Percentiles rank a stretch among this genome's conserved stretches.
These are phyloP conservation scores for Annulohypoxylon truncatum DNA, from an alignment of 2,329 filamentous ascomycete genomes.

Conservation along the genomic window DNA sequence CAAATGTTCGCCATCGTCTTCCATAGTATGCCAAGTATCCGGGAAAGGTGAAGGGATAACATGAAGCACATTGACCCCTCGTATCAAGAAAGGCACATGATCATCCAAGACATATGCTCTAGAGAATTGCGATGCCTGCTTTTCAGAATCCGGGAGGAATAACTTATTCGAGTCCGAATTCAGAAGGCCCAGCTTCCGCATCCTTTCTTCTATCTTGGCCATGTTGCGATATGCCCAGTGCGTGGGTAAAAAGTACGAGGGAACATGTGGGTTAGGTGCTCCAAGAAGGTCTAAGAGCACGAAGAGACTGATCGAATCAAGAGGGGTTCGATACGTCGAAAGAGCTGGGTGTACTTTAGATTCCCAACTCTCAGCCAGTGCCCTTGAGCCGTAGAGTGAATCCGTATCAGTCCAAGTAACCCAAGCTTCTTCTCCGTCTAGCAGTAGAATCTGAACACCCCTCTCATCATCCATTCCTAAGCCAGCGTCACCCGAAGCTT, in stretches of 20 bases:
- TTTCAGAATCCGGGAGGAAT: slow-evolving; percentile 76
- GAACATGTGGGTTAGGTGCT: slow-evolving; percentile 72
- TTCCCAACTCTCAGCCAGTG: slow-evolving; percentile 88
- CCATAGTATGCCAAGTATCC: slow-evolving; percentile 83
- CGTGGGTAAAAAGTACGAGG: slow-evolving; percentile 88
- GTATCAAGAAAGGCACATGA: slow-evolving; percentile 87
- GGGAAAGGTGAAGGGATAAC: slow-evolving; percentile 89
- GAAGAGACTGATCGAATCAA: slow-evolving; percentile 87
- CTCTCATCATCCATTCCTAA: slow-evolving; percentile 76
- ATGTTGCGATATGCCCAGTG: slow-evolving; percentile 92
- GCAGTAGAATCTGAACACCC: slow-evolving; percentile 87
- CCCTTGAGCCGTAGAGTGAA: slow-evolving; percentile 85
- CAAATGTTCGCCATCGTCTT: slow-evolving; percentile 86
- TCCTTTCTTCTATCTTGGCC: slow-evolving; percentile 77
- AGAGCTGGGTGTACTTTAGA: slow-evolving; percentile 72
- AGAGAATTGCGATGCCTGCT: slow-evolving; percentile 61
- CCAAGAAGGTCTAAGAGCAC: slow-evolving; percentile 93
- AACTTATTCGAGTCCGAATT: slow-evolving; percentile 55
- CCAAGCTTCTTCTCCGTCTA: slow-evolving; percentile 97
- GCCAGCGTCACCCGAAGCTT: slow-evolving; percentile 65
- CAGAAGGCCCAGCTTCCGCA: slow-evolving; percentile 74
- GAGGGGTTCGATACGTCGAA: slow-evolving; percentile 78
- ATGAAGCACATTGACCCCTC: slow-evolving; percentile 90
- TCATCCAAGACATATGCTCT: slow-evolving; percentile 78
- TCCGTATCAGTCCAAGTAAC: slow-evolving; percentile 81